phyloP scores from a whole-genome alignment of 73 alveolate genomes.

The Paramecium biaurelia region DNA sequence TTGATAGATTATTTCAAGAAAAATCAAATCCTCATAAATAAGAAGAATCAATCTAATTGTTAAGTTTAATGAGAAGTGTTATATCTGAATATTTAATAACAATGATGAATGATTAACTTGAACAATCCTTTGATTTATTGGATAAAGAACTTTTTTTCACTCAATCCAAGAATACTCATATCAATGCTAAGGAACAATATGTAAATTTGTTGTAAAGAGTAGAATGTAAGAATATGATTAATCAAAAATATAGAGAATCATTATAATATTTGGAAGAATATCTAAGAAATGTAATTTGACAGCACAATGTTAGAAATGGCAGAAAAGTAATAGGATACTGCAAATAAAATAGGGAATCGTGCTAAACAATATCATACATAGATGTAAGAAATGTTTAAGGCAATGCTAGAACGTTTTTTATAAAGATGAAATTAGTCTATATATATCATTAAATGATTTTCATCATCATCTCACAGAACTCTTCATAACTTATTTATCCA shows the following conservation, averaged over 20 bases:
- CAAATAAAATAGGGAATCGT: background rate
- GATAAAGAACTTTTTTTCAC: slow-evolving; percentile 7
- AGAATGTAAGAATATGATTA: background rate
- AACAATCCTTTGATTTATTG: background rate
- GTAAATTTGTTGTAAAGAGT: background rate
- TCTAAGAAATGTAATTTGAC: background rate
- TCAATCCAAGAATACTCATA: background rate
- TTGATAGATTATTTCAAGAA: slow-evolving; percentile 15
- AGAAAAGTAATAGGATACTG: background rate
- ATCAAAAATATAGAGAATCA: background rate
- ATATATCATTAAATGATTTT: slow-evolving; percentile 53
- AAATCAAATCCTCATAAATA: background rate
- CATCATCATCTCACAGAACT: slow-evolving; percentile 80
- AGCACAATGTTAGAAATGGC: background rate
- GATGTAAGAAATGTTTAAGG: slow-evolving; percentile 8
- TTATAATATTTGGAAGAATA: background rate
- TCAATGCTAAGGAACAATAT: background rate
- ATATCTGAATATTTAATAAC: background rate
- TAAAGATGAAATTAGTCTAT: slow-evolving; percentile 4
- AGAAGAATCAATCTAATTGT: background rate
- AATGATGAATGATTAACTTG: background rate
- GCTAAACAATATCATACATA: background rate
- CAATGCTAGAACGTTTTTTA: slow-evolving; percentile 29
- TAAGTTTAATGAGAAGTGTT: slow-evolving; percentile 3
- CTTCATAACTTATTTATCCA: slow-evolving; percentile 82